phyloP scores from a whole-genome alignment of 768 basidiomycete genomes.

The Tephrocybe rancida region DNA sequence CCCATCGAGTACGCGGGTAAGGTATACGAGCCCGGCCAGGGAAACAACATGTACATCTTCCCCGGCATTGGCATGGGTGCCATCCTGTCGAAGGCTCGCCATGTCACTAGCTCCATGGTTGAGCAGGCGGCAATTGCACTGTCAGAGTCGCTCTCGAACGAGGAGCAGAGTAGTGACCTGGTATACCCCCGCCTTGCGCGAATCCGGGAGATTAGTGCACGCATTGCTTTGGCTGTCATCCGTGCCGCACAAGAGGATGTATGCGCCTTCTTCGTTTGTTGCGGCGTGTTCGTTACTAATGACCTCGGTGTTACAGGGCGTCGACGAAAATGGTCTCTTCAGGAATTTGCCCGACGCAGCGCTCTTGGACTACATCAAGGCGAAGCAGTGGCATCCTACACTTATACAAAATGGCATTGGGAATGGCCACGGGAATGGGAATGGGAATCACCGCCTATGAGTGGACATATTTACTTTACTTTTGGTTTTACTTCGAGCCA shows the following conservation, averaged over 20 bases:
- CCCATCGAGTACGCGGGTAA: conserved; percentile 49
- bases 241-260: conserved; percentile 67
- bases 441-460: conserved; percentile 35
- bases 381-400: conserved; percentile 53
- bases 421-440: no score
- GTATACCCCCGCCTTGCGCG: conserved; percentile 72
- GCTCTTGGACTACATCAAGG: conserved; percentile 49
- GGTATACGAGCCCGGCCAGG: conserved; percentile 66
- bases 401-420: conserved; percentile 14
- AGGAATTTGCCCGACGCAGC: conserved; percentile 49
- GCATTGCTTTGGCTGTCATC: conserved; percentile 64
- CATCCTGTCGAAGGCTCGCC: conserved; percentile 57
- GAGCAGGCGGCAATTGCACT: conserved; percentile 68
- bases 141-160: conserved; percentile 53
- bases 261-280: conserved; percentile 17
- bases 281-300: neutral
- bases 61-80: conserved; percentile 64
- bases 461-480: neutral
- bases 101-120: conserved; percentile 70
- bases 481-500: neutral
- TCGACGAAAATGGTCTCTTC: conserved; percentile 49
- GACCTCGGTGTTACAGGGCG: conserved; percentile 28
- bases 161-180: conserved; percentile 55
- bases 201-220: conserved; percentile 66
- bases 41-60: conserved; percentile 82